phyloP scores from a whole-genome alignment of 2,329 filamentous ascomycete genomes.

The Penicillium thymicola region DNA sequence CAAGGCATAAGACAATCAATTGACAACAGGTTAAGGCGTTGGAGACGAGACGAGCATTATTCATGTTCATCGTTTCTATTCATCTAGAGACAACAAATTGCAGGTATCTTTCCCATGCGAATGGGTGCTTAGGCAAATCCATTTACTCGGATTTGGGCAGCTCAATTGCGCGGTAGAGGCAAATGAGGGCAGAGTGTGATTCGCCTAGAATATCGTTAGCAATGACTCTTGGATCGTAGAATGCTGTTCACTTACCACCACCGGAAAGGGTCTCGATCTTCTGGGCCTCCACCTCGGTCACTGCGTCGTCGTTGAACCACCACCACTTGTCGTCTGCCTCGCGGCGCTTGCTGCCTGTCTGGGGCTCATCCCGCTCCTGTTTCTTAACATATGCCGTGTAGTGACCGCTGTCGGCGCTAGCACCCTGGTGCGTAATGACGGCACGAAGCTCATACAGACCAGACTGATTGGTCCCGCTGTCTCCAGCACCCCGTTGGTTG shows the following conservation, averaged over 20 bases:
- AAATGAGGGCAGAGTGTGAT: constrained; percentile 50
- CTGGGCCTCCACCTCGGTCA: constrained; percentile 83
- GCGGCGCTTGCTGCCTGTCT: constrained; percentile 62
- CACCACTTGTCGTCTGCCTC: constrained; percentile 93
- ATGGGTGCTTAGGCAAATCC: background rate
- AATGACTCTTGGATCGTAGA: constrained; percentile 4
- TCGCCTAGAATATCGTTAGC: constrained; percentile 39
- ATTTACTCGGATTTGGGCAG: constrained; percentile 42
- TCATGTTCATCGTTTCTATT: constrained; percentile 27
- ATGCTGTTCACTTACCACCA: constrained; percentile 59
- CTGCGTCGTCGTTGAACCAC: constrained; percentile 99
- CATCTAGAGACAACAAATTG: constrained; percentile 20
- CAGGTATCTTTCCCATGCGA: constrained; percentile 1
- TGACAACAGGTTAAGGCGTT: background rate
- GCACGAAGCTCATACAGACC: constrained; percentile 92
- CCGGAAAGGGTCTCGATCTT: constrained; percentile 88
- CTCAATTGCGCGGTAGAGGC: constrained; percentile 51
- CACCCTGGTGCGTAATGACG: constrained; percentile 93
- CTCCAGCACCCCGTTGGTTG: constrained; percentile 67
- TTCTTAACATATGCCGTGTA: constrained; percentile 99
- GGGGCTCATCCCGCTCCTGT: constrained; percentile 63
- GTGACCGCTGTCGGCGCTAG: constrained; percentile 94
- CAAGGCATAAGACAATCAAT: background rate
- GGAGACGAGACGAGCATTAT: constrained; percentile 8
- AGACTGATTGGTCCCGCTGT: constrained; percentile 85